phyloP scores from a whole-genome alignment of 306 rosid genomes.

The Elaeagnus macrophylla region DNA sequence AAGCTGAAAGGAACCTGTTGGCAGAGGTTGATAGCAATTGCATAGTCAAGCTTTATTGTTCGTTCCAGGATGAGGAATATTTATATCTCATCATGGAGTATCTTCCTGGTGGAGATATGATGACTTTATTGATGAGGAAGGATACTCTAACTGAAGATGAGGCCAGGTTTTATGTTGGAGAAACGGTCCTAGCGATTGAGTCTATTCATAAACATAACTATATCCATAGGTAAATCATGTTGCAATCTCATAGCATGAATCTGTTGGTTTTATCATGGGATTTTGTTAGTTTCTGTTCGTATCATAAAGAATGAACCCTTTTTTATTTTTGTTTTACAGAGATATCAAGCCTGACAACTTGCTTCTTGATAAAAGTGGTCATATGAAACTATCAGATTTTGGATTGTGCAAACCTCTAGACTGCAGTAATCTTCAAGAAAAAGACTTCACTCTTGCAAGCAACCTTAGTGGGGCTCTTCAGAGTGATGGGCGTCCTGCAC shows the following conservation, averaged over 20 bases:
- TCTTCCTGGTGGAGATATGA: conserved; percentile 92
- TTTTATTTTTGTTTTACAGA: conserved; percentile 23
- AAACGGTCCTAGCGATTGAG: conserved; percentile 83
- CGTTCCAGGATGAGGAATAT: conserved; percentile 82
- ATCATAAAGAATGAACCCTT: conserved; percentile 5
- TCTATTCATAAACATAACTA: conserved; percentile 84
- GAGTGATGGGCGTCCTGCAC: conserved; percentile 18
- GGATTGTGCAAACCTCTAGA: conserved; percentile 84
- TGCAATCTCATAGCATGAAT: neutral
- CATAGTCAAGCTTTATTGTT: conserved; percentile 79
- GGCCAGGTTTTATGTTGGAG: conserved; percentile 77
- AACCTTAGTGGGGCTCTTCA: conserved; percentile 9
- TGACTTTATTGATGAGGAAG: conserved; percentile 82
- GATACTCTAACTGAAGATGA: conserved; percentile 70
- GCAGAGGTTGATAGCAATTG: conserved; percentile 86
- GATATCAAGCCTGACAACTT: conserved; percentile 92
- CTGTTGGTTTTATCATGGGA: too few relatives aligned
- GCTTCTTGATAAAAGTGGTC: conserved; percentile 69
- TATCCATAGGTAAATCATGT: conserved; percentile 55
- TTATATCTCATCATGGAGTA: conserved; percentile 88
- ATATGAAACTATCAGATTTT: conserved; percentile 83
- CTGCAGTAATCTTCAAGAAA: conserved; percentile 57
- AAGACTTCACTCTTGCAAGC: conserved; percentile 22
- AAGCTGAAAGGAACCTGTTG: conserved; percentile 84
- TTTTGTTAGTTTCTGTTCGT: neutral